phyloP scores from a whole-genome alignment of 768 basidiomycete species.

The Suillus placidus region DNA sequence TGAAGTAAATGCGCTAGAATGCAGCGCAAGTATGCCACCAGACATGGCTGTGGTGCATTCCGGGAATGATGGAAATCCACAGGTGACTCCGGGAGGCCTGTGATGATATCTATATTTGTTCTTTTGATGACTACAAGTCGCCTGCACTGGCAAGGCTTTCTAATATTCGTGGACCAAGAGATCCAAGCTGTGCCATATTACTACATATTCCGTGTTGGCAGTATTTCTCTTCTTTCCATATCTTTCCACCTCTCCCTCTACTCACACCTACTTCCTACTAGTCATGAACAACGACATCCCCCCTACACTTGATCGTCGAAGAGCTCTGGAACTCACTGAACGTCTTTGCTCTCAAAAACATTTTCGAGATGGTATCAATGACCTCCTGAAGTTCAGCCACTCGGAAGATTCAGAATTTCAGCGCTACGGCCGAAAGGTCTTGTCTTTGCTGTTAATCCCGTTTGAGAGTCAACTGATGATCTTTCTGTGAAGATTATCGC shows the following conservation, averaged over 20 bases:
- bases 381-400: constrained; percentile 24
- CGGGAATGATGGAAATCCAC: neutral
- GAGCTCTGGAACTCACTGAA: constrained; percentile 31
- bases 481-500: constrained; percentile 43
- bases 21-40: neutral
- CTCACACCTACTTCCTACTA: neutral
- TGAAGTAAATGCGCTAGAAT: neutral
- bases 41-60: neutral
- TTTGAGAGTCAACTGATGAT: constrained; percentile 14
- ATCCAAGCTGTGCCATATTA: constrained; percentile 30
- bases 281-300: constrained; percentile 16
- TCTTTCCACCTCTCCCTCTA: constrained; percentile 6
- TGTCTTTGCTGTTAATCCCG: neutral
- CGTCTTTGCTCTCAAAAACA: constrained; percentile 32
- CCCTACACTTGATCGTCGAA: constrained; percentile 22
- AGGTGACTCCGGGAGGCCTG: neutral
- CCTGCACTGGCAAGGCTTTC: neutral
- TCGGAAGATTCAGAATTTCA: constrained; percentile 25
- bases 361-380: constrained; percentile 34
- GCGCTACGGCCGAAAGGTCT: constrained; percentile 32
- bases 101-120: constrained; percentile 17
- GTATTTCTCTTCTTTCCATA: constrained; percentile 15
- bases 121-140: neutral
- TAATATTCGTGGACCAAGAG: neutral
- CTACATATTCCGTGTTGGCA: constrained; percentile 23